Evolutionary conservation across 176 grass and related monocot genomes (phyloP), one percentile per base, ranked within the genome.

Genomic region (Triticum dicoccoides): DNA sequence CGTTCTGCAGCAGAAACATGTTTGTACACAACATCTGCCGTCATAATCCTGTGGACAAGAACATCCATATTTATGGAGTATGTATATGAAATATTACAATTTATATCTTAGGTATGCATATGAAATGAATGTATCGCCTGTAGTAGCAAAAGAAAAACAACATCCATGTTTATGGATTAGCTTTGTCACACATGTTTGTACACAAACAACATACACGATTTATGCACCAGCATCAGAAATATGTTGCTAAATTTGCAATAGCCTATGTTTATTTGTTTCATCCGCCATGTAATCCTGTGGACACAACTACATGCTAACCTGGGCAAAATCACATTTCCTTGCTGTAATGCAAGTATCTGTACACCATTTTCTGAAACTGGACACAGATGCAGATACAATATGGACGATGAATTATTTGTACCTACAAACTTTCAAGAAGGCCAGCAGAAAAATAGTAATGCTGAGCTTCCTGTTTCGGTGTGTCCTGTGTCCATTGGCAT

Each of bases 281-380:
- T 54, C 61, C 12, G 62, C 17, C 62, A 32, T 20, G 10, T 32
- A 47, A 27, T 20, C 59, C 1, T 44, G 61, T 65, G 39, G 29
- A 66, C 18, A 33, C 5, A 81, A 81, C 61, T 49, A 67, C 39
- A 45, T 65, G 38, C 25, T 45, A 80, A 30, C 24, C 37, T 65
- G 14, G 65, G 21, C 33, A 17, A 24, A 80, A 41, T 66, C 30
- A 56, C 23, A 79, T 78, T 15, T 20, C 64, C 54, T 65, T 44
- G 59, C 32, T 78, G 78, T 77, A 82, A 72, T 34, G 24, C 9
- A 52, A 71, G 56, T 82, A 41, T 78, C n/a, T 90, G 33, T 83
- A 82, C 65, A 73, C 0, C 24, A 27, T 87, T 64, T 64, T 17
- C 79, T 83, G 65, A 78, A 86, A 24, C 3, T 56, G 17, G 30